A percentile compares a stretch with the other conserved stretches of the same genome.
Conservation (phyloP, 306 rosid genomes). For the Cucumis hystrix region DNA sequence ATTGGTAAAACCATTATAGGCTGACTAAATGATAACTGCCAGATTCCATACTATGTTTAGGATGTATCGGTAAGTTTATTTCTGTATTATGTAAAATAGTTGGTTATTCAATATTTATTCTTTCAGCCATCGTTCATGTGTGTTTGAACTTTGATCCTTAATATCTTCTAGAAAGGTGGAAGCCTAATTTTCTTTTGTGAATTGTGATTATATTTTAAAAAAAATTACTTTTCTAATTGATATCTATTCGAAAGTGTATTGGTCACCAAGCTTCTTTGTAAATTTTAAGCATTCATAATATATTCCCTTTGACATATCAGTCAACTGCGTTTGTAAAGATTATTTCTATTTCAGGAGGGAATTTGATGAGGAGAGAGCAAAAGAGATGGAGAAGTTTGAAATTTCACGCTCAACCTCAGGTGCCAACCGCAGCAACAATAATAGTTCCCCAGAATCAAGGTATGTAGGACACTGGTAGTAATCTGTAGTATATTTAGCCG, state of each 20-base stretch:
- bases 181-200: not conserved
- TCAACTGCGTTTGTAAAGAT: not conserved
- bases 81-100: not conserved
- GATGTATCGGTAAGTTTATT: not conserved
- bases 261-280: not conserved
- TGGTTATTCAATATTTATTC: not conserved
- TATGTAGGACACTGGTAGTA: constrained; percentile 15
- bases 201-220: not conserved
- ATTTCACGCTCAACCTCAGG: constrained; percentile 22
- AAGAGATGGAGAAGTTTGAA: constrained; percentile 36
- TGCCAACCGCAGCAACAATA: constrained; percentile 23
- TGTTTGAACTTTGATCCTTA: not conserved
- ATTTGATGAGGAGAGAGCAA: constrained; percentile 57
- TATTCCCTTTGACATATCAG: not conserved
- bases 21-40: not conserved
- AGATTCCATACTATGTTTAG: not conserved
- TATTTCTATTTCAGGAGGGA: constrained; percentile 46
- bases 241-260: not conserved
- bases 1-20: not conserved
- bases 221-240: not conserved
- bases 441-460: constrained; percentile 29
- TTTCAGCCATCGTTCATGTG: not conserved
- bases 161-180: not conserved
- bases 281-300: not conserved
- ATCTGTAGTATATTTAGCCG: not conserved